Evolutionary conservation across 345 rosid species (phyloP).

Genomic region (Raphanus raphanistrum): DNA sequence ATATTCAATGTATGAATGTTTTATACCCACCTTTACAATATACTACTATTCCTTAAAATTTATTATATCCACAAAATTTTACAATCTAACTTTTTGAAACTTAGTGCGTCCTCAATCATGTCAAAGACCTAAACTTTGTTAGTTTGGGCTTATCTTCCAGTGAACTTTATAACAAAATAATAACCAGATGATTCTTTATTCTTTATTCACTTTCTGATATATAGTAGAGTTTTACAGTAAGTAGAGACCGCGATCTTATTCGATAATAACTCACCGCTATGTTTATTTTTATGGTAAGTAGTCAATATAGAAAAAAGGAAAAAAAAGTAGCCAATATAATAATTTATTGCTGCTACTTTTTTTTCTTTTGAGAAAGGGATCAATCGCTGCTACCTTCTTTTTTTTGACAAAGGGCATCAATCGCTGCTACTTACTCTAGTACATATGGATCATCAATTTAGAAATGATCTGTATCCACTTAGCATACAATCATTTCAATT

Average conservation of each 20-base stretch:
- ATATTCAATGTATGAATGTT: not conserved
- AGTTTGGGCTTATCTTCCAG: not conserved
- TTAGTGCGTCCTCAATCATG: not conserved
- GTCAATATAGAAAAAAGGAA: not conserved
- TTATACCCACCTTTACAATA: not conserved
- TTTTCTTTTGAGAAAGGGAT: too few relatives aligned
- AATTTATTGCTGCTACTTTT: too few relatives aligned
- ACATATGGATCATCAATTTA: not conserved
- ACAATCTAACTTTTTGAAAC: conserved; percentile 1
- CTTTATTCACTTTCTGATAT: too few relatives aligned
- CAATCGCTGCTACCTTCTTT: not conserved
- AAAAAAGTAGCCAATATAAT: too few relatives aligned
- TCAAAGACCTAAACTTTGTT: not conserved
- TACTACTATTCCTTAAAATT: not conserved
- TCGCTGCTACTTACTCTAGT: not conserved
- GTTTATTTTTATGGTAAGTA: not conserved
- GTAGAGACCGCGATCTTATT: not conserved
- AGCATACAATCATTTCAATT: not conserved
- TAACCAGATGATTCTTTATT: not conserved
- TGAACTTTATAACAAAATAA: not conserved
- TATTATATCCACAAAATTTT: not conserved
- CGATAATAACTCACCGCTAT: not conserved
- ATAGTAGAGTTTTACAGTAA: too few relatives aligned
- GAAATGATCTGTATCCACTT: not conserved
- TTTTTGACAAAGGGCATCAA: too few relatives aligned